Evolutionary conservation across 1,139 yeast genomes (phyloP).

Genomic region (Diutina sp.): DNA sequence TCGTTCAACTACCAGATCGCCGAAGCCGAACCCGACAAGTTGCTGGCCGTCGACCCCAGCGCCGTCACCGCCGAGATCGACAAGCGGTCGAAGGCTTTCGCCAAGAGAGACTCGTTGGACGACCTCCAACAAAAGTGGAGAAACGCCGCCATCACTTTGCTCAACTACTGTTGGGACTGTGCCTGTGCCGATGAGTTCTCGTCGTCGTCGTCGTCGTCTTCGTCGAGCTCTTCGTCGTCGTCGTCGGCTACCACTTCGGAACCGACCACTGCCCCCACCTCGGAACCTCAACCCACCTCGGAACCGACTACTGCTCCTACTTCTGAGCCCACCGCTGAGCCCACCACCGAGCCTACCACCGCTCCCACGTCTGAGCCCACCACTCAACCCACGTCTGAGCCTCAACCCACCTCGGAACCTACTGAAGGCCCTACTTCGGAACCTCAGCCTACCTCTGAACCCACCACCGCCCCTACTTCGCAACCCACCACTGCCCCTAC

Average conservation of each 20-base stretch:
- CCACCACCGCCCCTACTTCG: background rate
- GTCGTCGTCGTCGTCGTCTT: background rate
- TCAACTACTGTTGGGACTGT: conserved; percentile 1
- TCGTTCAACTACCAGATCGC: background rate
- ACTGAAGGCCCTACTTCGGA: no score
- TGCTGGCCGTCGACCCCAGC: background rate
- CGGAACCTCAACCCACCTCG: background rate
- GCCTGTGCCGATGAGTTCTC: background rate
- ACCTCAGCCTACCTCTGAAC: background rate
- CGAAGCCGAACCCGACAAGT: background rate
- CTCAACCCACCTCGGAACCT: background rate
- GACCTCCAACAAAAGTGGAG: background rate
- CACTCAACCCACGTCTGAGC: background rate
- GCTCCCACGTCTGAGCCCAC: background rate
- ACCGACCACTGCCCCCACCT: background rate
- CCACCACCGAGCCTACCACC: background rate
- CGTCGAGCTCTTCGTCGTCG: background rate
- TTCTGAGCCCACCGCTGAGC: background rate
- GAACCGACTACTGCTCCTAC: background rate
- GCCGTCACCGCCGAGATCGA: background rate
- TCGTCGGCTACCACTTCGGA: background rate
- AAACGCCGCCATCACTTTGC: background rate
- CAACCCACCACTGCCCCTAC: background rate
- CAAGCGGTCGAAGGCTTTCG: background rate
- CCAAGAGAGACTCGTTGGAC: background rate